These are phyloP conservation scores for Hypoxylon sp. DNA, from an alignment of 2,329 filamentous ascomycete genomes.

Conservation along the genomic window DNA sequence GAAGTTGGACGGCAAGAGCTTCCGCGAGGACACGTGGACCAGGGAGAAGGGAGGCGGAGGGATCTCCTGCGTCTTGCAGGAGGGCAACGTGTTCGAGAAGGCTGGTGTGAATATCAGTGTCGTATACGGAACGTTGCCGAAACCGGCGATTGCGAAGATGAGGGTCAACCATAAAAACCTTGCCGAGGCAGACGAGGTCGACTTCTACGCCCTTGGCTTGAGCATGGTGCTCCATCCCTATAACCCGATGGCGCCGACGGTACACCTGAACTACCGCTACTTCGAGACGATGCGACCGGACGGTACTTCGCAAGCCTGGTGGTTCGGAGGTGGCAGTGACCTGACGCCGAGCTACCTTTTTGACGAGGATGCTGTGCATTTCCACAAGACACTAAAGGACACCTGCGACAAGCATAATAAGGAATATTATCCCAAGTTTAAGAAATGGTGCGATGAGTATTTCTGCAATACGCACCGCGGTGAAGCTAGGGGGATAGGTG, in stretches of 20 bases:
- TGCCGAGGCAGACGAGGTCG: conserved; percentile 76
- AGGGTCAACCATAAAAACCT: conserved; percentile 93
- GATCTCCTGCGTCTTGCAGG: conserved; percentile 93
- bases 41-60: conserved; percentile 91
- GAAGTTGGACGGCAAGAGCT: conserved; percentile 83
- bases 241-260: conserved; percentile 97
- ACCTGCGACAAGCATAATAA: conserved; percentile 95
- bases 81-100: conserved; percentile 98
- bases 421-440: conserved; percentile 92
- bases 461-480: conserved; percentile 93
- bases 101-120: conserved; percentile 95
- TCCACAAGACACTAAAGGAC: conserved; percentile 93
- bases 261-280: conserved; percentile 98
- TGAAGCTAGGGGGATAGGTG: conserved; percentile 88
- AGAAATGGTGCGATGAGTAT: conserved; percentile 98
- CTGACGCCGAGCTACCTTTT: conserved; percentile 94
- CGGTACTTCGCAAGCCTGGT: conserved; percentile 88
- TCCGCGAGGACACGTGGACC: conserved; percentile 87
- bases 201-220: conserved; percentile 95
- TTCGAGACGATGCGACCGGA: conserved; percentile 94
- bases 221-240: conserved; percentile 93
- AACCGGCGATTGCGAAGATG: conserved; percentile 92
- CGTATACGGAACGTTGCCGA: conserved; percentile 91
- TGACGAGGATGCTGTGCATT: conserved; percentile 96
- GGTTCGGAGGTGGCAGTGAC: conserved; percentile 97